Conservation (phyloP, 306 rosid species). For the Vigna trinervia region DNA sequence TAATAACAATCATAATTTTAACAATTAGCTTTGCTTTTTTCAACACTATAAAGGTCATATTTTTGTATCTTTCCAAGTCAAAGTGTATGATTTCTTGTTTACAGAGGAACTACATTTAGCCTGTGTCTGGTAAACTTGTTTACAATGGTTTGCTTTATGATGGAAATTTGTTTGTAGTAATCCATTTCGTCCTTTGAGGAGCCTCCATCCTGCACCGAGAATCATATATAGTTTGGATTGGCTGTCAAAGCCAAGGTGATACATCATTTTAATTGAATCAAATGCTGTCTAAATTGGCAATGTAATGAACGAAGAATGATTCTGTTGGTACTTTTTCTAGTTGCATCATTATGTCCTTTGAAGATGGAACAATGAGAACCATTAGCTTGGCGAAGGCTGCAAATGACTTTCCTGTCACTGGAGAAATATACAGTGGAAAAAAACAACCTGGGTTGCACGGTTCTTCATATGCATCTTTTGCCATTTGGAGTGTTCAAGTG, state of each 20-base stretch:
- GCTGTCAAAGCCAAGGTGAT: slow-evolving; percentile 83
- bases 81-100: slow-evolving; percentile 20
- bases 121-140: slow-evolving; percentile 28
- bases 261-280: slow-evolving; percentile 15
- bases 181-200: slow-evolving; percentile 90
- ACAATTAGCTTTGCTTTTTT: slow-evolving; percentile 20
- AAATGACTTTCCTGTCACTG: slow-evolving; percentile 74
- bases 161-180: slow-evolving; percentile 61
- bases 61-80: slow-evolving; percentile 26
- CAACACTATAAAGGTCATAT: slow-evolving; percentile 9
- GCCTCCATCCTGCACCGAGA: slow-evolving; percentile 66
- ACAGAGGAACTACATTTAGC: neutral
- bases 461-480: slow-evolving; percentile 60
- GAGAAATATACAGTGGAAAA: slow-evolving; percentile 65
- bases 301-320: slow-evolving; percentile 25
- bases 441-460: slow-evolving; percentile 75
- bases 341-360: slow-evolving; percentile 81
- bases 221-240: slow-evolving; percentile 85
- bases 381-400: slow-evolving; percentile 82
- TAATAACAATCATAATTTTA: too few relatives aligned
- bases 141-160: slow-evolving; percentile 34
- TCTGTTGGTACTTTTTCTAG: slow-evolving; percentile 54
- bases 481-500: slow-evolving; percentile 88
- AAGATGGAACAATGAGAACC: slow-evolving; percentile 88
- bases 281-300: slow-evolving; percentile 35